Evolutionary conservation across 2,329 filamentous ascomycete genomes (phyloP), one percentile per base, ranked within the genome.

Genomic region (Colletotrichum brevisporum): DNA sequence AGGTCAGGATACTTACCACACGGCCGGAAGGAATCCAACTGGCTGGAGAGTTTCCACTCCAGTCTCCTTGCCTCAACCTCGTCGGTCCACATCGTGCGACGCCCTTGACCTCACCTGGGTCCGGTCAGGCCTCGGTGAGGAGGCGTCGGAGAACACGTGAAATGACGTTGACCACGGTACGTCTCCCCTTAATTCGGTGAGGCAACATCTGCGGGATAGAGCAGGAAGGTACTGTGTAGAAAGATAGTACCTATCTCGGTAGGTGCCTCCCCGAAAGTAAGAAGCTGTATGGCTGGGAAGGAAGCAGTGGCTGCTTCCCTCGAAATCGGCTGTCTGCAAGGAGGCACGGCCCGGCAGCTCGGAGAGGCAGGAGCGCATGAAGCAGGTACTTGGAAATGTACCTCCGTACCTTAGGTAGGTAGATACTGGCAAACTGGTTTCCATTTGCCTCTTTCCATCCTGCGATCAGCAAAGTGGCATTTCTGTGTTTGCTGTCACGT

Each of bases 101-200:
- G 31, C 31, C 31, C 31, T 36, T 10, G 6, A 26, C 24, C 13
- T 50, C 45, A 59, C 26, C n/a, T 36, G 31, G 27, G 57, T 18
- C 51, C 47, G 57, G 57, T 41, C 57, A 60, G 41, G 63, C 45
- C 65, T 68, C 65, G 60, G 65, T 58, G 65, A 68, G 43, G 39
- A 43, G 26, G 27, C 26, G 39, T 43, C 6, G 6, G 47, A 24
- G 27, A 51, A 48, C 31, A 26, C 6, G 56, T 50, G 56, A 58
- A 58, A 60, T 51, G 47, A 60, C 27, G 13, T 60, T 43, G 26
- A 43, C 26, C 56, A 41, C 47, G 24, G 21, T 45, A 27, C 45
- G 50, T 53, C 41, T 58, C 65, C 53, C 61, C 54, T 65, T 51
- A 59, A 59, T 59, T 64, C 43, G 61, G 65, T 27, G 61, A 68